phyloP scores from a whole-genome alignment of 2,329 filamentous ascomycete species.

The Clathrospora elynae region DNA sequence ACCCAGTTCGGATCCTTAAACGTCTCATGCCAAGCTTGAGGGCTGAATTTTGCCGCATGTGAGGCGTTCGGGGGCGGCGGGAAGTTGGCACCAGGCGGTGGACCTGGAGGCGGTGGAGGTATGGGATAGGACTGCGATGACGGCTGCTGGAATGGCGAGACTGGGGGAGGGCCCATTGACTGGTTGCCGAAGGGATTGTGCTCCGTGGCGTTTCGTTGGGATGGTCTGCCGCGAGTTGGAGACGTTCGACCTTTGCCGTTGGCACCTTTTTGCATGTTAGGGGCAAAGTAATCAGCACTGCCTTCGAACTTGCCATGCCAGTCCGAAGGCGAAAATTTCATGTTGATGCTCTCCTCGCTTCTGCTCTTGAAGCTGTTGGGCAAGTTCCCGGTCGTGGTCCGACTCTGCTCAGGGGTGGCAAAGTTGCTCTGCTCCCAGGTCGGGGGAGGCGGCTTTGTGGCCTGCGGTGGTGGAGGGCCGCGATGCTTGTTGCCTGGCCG shows the following conservation, averaged over 20 bases:
- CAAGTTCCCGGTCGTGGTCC: constrained; percentile 23
- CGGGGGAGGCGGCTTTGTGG: constrained; percentile 24
- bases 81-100: constrained; percentile 33
- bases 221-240: constrained; percentile 38
- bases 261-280: constrained; percentile 33
- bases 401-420: constrained; percentile 24
- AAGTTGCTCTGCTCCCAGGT: constrained; percentile 25
- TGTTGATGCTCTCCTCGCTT: constrained; percentile 57
- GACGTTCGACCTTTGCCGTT: constrained; percentile 35
- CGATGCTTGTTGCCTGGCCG: constrained; percentile 20
- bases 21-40: constrained; percentile 51
- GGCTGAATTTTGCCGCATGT: constrained; percentile 48
- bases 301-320: constrained; percentile 55
- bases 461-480: constrained; percentile 22
- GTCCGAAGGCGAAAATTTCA: constrained; percentile 54
- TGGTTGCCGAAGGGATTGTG: constrained; percentile 21
- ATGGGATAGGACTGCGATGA: constrained; percentile 28
- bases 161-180: constrained; percentile 28
- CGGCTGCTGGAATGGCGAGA: constrained; percentile 23
- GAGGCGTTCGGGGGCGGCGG: constrained; percentile 27
- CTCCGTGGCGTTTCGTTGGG: constrained; percentile 31
- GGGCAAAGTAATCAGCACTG: constrained; percentile 51
- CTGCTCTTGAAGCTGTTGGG: constrained; percentile 49
- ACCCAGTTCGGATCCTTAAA: constrained; percentile 53
- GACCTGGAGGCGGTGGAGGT: constrained; percentile 39